phyloP scores from a whole-genome alignment of 1,284 basidiomycete species.

The Marasmius sp. region DNA sequence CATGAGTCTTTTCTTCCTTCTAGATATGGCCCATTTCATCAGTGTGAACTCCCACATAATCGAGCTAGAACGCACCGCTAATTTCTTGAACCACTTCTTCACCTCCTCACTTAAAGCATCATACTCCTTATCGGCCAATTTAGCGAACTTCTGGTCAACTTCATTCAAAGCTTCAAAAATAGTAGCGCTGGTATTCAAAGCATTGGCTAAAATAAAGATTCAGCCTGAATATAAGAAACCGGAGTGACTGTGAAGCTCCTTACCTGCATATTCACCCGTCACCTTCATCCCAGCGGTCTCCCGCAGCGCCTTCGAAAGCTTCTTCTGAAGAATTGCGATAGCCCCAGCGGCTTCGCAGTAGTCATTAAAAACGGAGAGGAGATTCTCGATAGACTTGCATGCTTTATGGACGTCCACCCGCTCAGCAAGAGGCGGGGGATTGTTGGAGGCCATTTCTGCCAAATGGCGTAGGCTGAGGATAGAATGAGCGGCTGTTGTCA shows the following conservation, averaged over 20 bases:
- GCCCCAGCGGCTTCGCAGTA: conserved; percentile 69
- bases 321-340: conserved; percentile 70
- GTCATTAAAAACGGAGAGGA: conserved; percentile 66
- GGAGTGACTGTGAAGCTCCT: conserved; percentile 19
- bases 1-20: conserved; percentile 80
- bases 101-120: conserved; percentile 63
- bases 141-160: conserved; percentile 70
- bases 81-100: conserved; percentile 82
- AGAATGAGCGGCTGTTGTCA: not conserved
- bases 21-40: conserved; percentile 24
- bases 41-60: not conserved
- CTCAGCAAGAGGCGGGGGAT: conserved; percentile 38
- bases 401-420: conserved; percentile 74
- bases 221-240: not conserved
- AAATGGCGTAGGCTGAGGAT: not conserved
- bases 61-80: conserved; percentile 53
- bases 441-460: conserved; percentile 8
- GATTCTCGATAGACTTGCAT: conserved; percentile 70
- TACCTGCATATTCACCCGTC: conserved; percentile 63
- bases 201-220: conserved; percentile 49
- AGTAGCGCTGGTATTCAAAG: conserved; percentile 58
- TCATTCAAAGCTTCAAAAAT: conserved; percentile 71
- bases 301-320: conserved; percentile 63
- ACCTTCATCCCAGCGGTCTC: conserved; percentile 63
- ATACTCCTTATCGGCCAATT: conserved; percentile 73